A percentile compares a stretch with the other conserved stretches of the same genome.
Conservation (phyloP, 1,284 basidiomycete species). For the Trametes hirsuta region DNA sequence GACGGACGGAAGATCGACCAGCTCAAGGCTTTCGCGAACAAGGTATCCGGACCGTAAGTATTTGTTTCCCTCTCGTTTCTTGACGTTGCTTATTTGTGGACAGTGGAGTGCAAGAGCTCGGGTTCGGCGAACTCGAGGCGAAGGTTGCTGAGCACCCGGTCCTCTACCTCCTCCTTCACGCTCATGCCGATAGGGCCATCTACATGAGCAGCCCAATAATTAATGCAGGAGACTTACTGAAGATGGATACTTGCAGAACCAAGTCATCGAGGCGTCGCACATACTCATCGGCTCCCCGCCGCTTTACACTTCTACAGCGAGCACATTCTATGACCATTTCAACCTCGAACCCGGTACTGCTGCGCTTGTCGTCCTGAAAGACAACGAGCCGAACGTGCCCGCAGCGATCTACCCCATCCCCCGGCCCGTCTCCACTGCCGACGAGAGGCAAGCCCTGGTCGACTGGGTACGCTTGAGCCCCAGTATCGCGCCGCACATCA, state of each 20-base stretch:
- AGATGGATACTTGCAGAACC: constrained; percentile 37
- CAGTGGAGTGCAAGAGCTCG: constrained; percentile 47
- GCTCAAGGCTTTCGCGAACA: constrained; percentile 72
- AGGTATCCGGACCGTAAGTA: constrained; percentile 44
- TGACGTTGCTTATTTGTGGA: constrained; percentile 11
- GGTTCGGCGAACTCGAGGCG: constrained; percentile 55
- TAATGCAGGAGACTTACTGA: not conserved
- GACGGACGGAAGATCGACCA: constrained; percentile 70
- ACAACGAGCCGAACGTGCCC: constrained; percentile 51
- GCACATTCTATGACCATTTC: constrained; percentile 54
- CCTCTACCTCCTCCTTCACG: constrained; percentile 77
- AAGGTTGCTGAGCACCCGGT: constrained; percentile 61
- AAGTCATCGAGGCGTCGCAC: constrained; percentile 51
- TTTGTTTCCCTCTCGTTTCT: not conserved
- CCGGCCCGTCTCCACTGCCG: constrained; percentile 5
- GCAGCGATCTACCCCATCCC: constrained; percentile 33
- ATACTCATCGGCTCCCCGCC: constrained; percentile 72
- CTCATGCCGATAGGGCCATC: constrained; percentile 43
- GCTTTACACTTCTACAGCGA: constrained; percentile 59
- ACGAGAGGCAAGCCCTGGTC: constrained; percentile 20
- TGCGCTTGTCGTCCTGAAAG: constrained; percentile 77
- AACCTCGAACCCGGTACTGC: constrained; percentile 50
- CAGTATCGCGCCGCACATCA: not conserved
- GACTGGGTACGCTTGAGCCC: constrained; percentile 28
- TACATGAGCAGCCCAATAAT: constrained; percentile 42